A percentile compares a stretch with the other conserved stretches of the same genome.
Conservation (phyloP, 306 rosid species). For the Castanopsis chinensis region DNA sequence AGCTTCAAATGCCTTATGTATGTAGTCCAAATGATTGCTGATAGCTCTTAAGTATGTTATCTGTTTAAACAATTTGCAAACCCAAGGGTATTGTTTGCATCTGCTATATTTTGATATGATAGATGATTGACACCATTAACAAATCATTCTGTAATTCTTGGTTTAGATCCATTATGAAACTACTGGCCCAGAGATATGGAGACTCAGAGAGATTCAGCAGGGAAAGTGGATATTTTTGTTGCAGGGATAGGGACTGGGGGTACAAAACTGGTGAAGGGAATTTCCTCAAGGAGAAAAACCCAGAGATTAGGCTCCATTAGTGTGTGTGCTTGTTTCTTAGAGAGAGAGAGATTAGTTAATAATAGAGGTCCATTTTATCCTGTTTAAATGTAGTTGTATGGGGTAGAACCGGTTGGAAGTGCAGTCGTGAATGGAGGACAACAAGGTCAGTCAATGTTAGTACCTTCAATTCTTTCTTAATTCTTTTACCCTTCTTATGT, state of each 20-base stretch:
- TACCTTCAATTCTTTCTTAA: neutral
- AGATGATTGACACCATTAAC: neutral
- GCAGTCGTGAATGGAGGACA: slow-evolving; percentile 74
- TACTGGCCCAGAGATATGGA: slow-evolving; percentile 93
- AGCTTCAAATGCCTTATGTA: too few species aligned
- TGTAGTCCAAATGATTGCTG: too few species aligned
- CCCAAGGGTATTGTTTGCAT: slow-evolving; percentile 41
- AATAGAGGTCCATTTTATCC: neutral
- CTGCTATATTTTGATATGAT: slow-evolving; percentile 4
- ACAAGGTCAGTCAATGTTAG: slow-evolving; percentile 46
- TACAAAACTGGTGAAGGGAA: slow-evolving; percentile 63
- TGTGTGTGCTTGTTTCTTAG: neutral
- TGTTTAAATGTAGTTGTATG: slow-evolving; percentile 46
- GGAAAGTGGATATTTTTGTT: slow-evolving; percentile 62
- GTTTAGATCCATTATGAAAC: slow-evolving; percentile 80
- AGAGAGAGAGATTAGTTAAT: slow-evolving; percentile 1
- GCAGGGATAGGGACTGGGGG: slow-evolving; percentile 90
- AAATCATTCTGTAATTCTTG: neutral
- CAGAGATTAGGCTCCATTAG: slow-evolving; percentile 60
- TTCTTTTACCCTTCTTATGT: neutral
- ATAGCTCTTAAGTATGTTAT: too few species aligned
- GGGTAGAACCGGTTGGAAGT: slow-evolving; percentile 82
- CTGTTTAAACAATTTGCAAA: slow-evolving; percentile 60
- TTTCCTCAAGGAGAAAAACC: slow-evolving; percentile 73
- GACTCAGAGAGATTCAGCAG: slow-evolving; percentile 47